Evolutionary conservation across 2,329 filamentous ascomycete genomes (phyloP).

Genomic region (Aspergillus pseudoterreus): DNA sequence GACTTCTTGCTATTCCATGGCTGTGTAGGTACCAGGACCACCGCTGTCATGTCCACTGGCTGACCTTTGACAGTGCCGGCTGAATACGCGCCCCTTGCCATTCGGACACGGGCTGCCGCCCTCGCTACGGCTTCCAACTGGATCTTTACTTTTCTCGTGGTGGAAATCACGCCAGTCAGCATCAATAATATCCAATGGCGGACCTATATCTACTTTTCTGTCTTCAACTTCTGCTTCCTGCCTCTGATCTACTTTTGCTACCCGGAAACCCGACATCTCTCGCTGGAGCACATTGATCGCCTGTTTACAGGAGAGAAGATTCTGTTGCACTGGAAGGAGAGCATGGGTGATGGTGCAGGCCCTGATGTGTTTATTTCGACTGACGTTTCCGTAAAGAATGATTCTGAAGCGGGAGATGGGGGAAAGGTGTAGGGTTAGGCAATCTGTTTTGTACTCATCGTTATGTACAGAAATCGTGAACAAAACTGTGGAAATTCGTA

Average conservation of each 20-base stretch:
- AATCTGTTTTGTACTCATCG: no score
- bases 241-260: slow-evolving; percentile 31
- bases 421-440: no score
- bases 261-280: slow-evolving; percentile 25
- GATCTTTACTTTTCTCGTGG: slow-evolving; percentile 47
- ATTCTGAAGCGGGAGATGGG: no score
- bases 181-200: slow-evolving; percentile 26
- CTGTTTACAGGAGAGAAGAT: neutral
- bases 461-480: no score
- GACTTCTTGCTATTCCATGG: neutral
- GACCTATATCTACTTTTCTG: slow-evolving; percentile 30
- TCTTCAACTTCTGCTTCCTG: slow-evolving; percentile 21
- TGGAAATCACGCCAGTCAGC: slow-evolving; percentile 32
- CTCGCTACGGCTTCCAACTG: slow-evolving; percentile 49
- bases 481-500: no score
- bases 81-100: slow-evolving; percentile 48
- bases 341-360: neutral
- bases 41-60: neutral
- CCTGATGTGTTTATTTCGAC: neutral
- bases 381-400: no score
- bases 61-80: slow-evolving; percentile 24
- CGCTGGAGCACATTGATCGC: slow-evolving; percentile 28
- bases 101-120: slow-evolving; percentile 51
- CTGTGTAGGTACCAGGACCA: neutral
- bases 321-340: neutral